Percentiles rank a stretch among this genome's conserved stretches.
Conservation (phyloP, 2,329 filamentous ascomycete species). For the Gaeumannomyces tritici region DNA sequence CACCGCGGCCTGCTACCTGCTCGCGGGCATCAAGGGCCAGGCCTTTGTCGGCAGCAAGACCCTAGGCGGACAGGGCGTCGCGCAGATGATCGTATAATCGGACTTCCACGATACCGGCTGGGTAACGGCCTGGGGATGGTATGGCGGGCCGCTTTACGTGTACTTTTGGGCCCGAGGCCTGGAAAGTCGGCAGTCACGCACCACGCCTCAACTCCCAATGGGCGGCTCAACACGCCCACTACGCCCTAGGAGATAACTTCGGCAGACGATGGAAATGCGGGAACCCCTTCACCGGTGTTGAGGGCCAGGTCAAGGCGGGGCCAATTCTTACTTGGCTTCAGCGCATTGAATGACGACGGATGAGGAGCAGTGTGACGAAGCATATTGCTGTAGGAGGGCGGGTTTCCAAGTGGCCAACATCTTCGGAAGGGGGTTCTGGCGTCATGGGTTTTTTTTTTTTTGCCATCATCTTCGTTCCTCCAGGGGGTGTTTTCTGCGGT, state of each 20-base stretch:
- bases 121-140: too few relatives aligned
- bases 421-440: not conserved
- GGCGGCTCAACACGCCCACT: not conserved
- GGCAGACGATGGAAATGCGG: not conserved
- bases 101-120: not conserved
- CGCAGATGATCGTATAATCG: constrained; percentile 89
- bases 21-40: constrained; percentile 74
- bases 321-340: not conserved
- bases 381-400: not conserved
- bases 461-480: not conserved
- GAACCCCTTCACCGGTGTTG: not conserved
- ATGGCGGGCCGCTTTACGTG: not conserved
- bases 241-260: not conserved
- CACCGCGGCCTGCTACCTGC: constrained; percentile 69
- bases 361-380: not conserved
- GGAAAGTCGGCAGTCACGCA: not conserved
- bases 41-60: constrained; percentile 92
- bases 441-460: not conserved
- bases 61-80: constrained; percentile 83
- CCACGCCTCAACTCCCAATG: not conserved
- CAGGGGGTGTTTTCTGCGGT: not conserved
- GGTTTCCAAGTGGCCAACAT: not conserved
- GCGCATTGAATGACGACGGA: not conserved
- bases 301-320: not conserved
- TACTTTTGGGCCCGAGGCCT: not conserved